Evolutionary conservation across 1,139 yeast genomes (phyloP), one percentile per base, ranked within the genome.

Genomic region (Saccharomyces hybrid): DNA sequence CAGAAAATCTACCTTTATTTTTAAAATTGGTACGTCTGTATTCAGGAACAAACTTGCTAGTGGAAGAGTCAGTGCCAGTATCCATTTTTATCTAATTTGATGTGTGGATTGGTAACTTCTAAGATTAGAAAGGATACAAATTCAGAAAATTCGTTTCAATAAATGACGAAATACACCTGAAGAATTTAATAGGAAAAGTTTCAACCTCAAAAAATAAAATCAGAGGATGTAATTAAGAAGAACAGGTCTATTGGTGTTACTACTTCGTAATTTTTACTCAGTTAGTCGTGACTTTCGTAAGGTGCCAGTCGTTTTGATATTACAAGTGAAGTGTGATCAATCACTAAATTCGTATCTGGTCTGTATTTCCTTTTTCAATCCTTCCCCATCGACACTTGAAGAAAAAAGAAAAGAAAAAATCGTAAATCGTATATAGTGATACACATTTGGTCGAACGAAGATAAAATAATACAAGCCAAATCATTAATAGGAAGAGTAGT

Each of bases 1-100:
- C 89, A 69, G 88, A 88, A 72, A 95, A 95, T 70, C 96, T 83
- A 60, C 95, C 91, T 71, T 91, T 88, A 78, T 93, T 93, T 73
- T 95, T 93, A 77, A 88, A 93, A 70, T 87, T 89, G 51, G 98
- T 90, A 74, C 97, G 89, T 74, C 99, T 89, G 73, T 93, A 95
- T 73, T 93, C 99, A 51, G 99, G 98, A 57, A 93, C 88, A 73
- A 88, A 93, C 75, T 93, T 85, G 65, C 81, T 79, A 55, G 95
- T 83, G 52, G 93, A 80, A 66, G 88, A 93, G 52, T 88, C 54
- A 23, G 29, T 1, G 14, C 38, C 3, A 1, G 6, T 31, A 27
- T 54, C 55, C 59, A 58, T 56, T 19, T 34, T 41, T 26, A 23
- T 25, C n/a, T n/a, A 5, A 26, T 49, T 38, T n/a, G 26, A 5